Conservation (phyloP, 805 yeast species). For the Clavispora santaluciae region DNA sequence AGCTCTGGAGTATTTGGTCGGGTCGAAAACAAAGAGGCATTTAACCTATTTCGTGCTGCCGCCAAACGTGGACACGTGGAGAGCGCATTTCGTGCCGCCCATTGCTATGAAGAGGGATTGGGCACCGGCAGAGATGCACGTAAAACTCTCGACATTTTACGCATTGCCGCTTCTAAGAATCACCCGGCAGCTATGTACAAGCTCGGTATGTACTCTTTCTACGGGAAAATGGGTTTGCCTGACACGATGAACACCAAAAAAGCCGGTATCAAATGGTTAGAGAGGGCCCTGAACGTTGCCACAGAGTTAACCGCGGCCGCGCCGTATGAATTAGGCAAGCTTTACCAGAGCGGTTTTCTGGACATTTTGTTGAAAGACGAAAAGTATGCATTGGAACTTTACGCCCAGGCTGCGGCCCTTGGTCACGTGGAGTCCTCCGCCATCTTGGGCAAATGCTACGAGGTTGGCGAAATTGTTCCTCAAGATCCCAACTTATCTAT, state of each 20-base stretch:
- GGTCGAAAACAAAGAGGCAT: constrained; percentile 72
- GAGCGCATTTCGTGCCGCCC: constrained; percentile 84
- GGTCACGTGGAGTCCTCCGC: constrained; percentile 81
- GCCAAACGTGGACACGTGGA: constrained; percentile 93
- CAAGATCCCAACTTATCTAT: constrained; percentile 80
- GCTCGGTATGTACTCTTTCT: constrained; percentile 80
- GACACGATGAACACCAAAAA: constrained; percentile 65
- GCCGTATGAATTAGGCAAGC: constrained; percentile 85
- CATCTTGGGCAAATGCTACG: constrained; percentile 77
- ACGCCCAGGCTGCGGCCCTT: constrained; percentile 82
- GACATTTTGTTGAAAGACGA: constrained; percentile 84
- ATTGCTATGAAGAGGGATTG: constrained; percentile 89
- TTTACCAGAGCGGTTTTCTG: constrained; percentile 75
- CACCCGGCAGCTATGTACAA: constrained; percentile 98
- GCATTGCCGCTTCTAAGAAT: constrained; percentile 82
- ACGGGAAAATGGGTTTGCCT: constrained; percentile 78
- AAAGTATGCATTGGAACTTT: constrained; percentile 79
- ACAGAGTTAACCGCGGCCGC: constrained; percentile 86
- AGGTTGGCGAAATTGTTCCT: constrained; percentile 69
- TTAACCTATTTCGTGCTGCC: constrained; percentile 73
- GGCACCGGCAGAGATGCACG: constrained; percentile 88
- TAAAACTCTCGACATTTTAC: constrained; percentile 75
- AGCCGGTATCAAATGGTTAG: constrained; percentile 88
- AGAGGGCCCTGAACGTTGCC: constrained; percentile 81
- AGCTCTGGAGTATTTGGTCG: constrained; percentile 81